These are phyloP conservation scores for Paecilomyces sp. DNA, from an alignment of 2,329 filamentous ascomycete genomes.

Conservation along the genomic window DNA sequence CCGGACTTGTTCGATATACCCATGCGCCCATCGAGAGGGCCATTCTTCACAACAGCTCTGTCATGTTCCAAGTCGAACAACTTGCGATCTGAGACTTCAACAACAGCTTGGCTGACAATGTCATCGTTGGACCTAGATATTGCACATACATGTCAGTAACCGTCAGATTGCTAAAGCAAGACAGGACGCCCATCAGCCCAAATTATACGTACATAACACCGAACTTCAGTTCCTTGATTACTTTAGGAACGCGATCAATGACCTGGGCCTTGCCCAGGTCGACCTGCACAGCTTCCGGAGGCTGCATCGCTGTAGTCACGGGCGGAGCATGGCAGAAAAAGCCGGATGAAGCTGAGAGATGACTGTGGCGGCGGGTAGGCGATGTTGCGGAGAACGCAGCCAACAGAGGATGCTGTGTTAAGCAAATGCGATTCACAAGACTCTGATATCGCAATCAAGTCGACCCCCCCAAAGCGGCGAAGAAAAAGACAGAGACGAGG, in stretches of 20 bases:
- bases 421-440: background rate
- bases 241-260: slow-evolving; percentile 79
- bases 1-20: slow-evolving; percentile 81
- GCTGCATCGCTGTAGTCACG: slow-evolving; percentile 33
- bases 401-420: background rate
- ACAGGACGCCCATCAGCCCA: background rate
- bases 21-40: slow-evolving; percentile 80
- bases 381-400: background rate
- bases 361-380: background rate
- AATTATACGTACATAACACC: slow-evolving; percentile 64
- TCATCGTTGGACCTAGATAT: slow-evolving; percentile 71
- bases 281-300: slow-evolving; percentile 39
- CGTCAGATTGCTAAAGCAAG: background rate
- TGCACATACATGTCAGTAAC: background rate
- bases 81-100: slow-evolving; percentile 89
- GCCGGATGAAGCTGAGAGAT: background rate
- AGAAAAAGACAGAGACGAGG: background rate
- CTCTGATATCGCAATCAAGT: background rate
- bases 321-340: slow-evolving; percentile 25
- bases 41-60: slow-evolving; percentile 69
- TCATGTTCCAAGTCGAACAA: slow-evolving; percentile 84
- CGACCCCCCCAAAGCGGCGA: background rate
- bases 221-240: slow-evolving; percentile 89
- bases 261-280: slow-evolving; percentile 72
- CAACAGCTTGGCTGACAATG: slow-evolving; percentile 88